Base-by-base conservation (phyloP, 2,329 filamentous ascomycete genomes). In the Hymenoscyphus repandus region DNA sequence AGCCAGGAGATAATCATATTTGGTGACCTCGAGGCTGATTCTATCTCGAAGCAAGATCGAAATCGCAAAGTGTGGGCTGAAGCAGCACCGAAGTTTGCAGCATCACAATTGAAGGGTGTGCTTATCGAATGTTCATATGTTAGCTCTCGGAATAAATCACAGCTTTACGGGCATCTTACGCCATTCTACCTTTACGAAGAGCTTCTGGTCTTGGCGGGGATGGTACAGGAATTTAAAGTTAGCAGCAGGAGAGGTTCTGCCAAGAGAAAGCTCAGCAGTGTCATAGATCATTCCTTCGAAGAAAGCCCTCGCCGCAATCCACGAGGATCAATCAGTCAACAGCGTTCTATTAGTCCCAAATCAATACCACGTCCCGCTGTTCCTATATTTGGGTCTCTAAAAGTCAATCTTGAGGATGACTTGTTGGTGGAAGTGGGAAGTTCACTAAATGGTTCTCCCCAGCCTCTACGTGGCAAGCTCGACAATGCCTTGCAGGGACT, bases 111-210 rank as follows among this genome's bases (percentile, higher is more conserved):
- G 0, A 79, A 77, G 0, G 92, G 86, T 10, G 86, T 99, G 11
- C 92, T 97, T 64, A 95, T 99, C 60, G 93, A 99, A 72, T 97
- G 92, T 68, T 95, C 89, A 55, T 99, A 92, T 67, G 87, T 90
- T 54, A 86, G 96, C 66, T 80, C 80, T 6, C 86, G 90, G 62
- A 77, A 81, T 18, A 84, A 93, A 53, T 83, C 86, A 45, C 80
- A 84, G 0, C 75, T 99, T 0, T 99, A 90, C 58, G 93, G 93
- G 0, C 93, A 99, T 62, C 74, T 99, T 12, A 88, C 89, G 34
- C 93, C 93, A 0, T 76, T 83, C 0, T 93, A 90, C 66, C 70
- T 99, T 11, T 81, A 92, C 20, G 80, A 86, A 41, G 93, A 99
- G 68, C 74, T 99, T 52, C 74, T 75, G 32, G 76, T 72, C 0